A percentile compares a stretch with the other conserved stretches of the same genome.
These are phyloP conservation scores for Cryptosporidium tyzzeri DNA, from an alignment of 169 alveolate genomes.

Conservation along the genomic window DNA sequence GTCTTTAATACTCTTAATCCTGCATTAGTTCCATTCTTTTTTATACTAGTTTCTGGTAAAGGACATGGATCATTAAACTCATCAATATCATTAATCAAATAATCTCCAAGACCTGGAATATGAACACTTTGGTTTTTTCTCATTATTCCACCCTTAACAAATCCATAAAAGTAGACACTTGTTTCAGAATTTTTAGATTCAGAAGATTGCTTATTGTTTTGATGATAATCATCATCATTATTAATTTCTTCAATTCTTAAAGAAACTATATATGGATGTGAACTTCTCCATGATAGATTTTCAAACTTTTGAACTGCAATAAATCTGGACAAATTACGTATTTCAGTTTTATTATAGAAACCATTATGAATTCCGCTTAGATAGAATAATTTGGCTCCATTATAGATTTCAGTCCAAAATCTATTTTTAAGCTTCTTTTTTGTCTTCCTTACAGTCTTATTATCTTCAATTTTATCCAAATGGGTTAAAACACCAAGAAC, in stretches of 20 bases:
- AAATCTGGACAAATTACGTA: conserved; percentile 94
- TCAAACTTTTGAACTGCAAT: conserved; percentile 93
- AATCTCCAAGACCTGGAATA: conserved; percentile 94
- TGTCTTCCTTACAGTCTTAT: conserved; percentile 92
- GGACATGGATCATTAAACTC: conserved; percentile 89
- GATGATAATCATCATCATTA: not conserved
- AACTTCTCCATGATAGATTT: conserved; percentile 93
- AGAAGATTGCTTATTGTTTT: conserved; percentile 47
- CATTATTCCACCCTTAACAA: conserved; percentile 92
- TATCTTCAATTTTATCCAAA: conserved; percentile 94
- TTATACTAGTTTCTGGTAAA: conserved; percentile 83
- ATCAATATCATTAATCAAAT: conserved; percentile 82
- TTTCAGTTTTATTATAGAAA: conserved; percentile 92
- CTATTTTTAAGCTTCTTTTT: conserved; percentile 95
- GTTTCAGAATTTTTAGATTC: conserved; percentile 79
- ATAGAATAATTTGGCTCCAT: conserved; percentile 97
- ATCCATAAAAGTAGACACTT: conserved; percentile 94
- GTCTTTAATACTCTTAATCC: conserved; percentile 92
- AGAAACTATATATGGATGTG: conserved; percentile 96
- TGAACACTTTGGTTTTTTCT: conserved; percentile 87
- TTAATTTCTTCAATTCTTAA: conserved; percentile 91
- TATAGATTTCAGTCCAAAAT: conserved; percentile 97
- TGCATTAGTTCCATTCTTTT: conserved; percentile 81
- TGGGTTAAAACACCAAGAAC: conserved; percentile 97
- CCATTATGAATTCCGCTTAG: conserved; percentile 94